Evolutionary conservation across 345 rosid species (phyloP), one percentile per base, ranked within the genome.

Genomic region (Draba incana): DNA sequence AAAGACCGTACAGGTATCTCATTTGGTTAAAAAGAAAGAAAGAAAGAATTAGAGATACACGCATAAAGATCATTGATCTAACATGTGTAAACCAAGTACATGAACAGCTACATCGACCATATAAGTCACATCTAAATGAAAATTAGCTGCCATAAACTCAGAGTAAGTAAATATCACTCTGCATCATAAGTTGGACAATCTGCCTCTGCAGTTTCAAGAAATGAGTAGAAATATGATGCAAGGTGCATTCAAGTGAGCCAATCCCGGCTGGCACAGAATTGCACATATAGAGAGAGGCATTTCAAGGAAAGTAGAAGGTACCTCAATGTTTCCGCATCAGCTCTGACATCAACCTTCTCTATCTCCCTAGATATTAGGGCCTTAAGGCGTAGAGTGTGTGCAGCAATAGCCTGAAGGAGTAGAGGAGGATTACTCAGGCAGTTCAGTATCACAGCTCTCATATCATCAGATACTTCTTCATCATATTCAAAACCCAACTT

Each of bases 281-380:
- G 51, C 23, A 74, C 15, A 31, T 43, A 25, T 24, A 33, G 15
- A 62, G 66, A 69, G 42, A 58, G 46, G 53, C 24, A 57, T 12
- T 57, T 41, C 24, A 72, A 48, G 28, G 31, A 68, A 63, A 53
- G 37, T 31, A 35, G 42, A 42, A 71, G 42, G 54, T 68, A 85
- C 89, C 92, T 82, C 70, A 88, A 72, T 64, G 78, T 81, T 82
- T 92, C 88, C 57, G 93, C 98, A 83, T 92, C 98, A 70, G 86
- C 96, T 83, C 87, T 85, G 58, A 85, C 90, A 78, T 92, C 92
- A 57, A 83, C 80, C 72, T 84, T 85, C 67, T 88, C 98, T 48
- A 78, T 92, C 79, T 92, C 93, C 79, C 81, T 81, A 55, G 83
- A 77, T 68, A 92, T 80, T 59, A 85, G 16, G 41, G 81, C 81